Evolutionary conservation across 352 stramenopile species (phyloP), one percentile per base, ranked within the genome.

Genomic region (Pythium guiyangense): DNA sequence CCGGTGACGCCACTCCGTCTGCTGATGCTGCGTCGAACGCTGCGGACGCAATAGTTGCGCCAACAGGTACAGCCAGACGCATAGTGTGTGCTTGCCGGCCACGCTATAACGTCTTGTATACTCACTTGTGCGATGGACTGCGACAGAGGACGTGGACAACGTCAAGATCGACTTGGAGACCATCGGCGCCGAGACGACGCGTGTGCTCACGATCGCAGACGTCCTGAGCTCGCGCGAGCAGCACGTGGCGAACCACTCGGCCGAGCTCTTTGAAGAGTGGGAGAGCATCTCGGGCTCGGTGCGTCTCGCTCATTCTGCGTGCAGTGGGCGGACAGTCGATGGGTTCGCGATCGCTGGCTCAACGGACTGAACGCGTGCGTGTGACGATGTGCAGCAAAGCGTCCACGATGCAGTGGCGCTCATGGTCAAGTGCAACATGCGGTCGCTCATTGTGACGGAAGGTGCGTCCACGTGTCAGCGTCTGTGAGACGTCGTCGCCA

Each of bases 381-480:
- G 3, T 22, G 35, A 5, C 9, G 45, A 49, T 37, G 31, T 0
- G 25, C 73, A 92, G 83, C 71, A 86, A 57, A 85, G 77, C 47
- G 77, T 93, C 47, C 79, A 91, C n/a, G 78, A 86, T 49, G 84
- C 80, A 1, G 73, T 91, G 22, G 57, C 78, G 48, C 69, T 88
- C 43, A 93, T 93, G 84, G 81, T 88, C 44, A 73, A 89, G 67
- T 75, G 70, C 60, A 87, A 87, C 61, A 87, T 91, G 48, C 80
- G 84, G 18, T 91, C 81, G 34, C 72, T 93, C 17, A 90, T 92
- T 54, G 81, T 92, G 39, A 93, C 79, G 2, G 77, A 92, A 72
- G 71, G 71, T 79, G n/a, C 4, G 52, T 18, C 17, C 39, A 4
- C 6, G 11, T 14, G 37, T 42, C 12, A 10, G 12, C 4, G 12